These are phyloP conservation scores for Coemansia sp. DNA, from an alignment of 192 early-diverging fungal genomes.

Conservation along the genomic window DNA sequence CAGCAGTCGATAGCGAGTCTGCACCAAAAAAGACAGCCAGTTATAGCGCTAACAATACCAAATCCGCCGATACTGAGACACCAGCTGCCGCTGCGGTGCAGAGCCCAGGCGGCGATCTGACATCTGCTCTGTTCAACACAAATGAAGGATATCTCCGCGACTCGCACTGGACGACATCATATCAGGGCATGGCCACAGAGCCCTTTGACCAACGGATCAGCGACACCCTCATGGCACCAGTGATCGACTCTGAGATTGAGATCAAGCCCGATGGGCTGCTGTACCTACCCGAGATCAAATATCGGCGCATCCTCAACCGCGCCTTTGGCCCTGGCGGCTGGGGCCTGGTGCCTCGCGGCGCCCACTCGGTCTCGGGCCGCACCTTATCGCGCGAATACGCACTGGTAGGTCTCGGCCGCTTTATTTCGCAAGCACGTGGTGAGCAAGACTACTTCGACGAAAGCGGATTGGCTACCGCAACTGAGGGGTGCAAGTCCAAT, in stretches of 20 bases:
- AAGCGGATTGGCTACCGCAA: constrained; percentile 72
- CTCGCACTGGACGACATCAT: constrained; percentile 67
- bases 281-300: constrained; percentile 97
- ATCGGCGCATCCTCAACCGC: constrained; percentile 90
- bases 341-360: constrained; percentile 85
- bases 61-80: background rate
- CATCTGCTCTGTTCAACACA: constrained; percentile 39
- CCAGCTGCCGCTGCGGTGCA: constrained; percentile 7
- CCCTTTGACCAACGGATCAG: constrained; percentile 71
- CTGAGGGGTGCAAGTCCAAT: constrained; percentile 88
- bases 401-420: constrained; percentile 81
- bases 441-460: constrained; percentile 89
- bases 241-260: constrained; percentile 82
- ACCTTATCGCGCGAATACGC: constrained; percentile 92
- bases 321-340: constrained; percentile 94
- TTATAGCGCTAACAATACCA: background rate
- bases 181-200: constrained; percentile 68
- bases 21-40: background rate
- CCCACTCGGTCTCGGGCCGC: constrained; percentile 74
- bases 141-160: constrained; percentile 43
- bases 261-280: constrained; percentile 94
- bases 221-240: constrained; percentile 68
- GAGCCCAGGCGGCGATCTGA: constrained; percentile 19
- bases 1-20: background rate
- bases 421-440: constrained; percentile 90